These are phyloP conservation scores for Cinnamomum micranthum DNA, from an alignment of 164 flowering plant genomes.

Conservation along the genomic window DNA sequence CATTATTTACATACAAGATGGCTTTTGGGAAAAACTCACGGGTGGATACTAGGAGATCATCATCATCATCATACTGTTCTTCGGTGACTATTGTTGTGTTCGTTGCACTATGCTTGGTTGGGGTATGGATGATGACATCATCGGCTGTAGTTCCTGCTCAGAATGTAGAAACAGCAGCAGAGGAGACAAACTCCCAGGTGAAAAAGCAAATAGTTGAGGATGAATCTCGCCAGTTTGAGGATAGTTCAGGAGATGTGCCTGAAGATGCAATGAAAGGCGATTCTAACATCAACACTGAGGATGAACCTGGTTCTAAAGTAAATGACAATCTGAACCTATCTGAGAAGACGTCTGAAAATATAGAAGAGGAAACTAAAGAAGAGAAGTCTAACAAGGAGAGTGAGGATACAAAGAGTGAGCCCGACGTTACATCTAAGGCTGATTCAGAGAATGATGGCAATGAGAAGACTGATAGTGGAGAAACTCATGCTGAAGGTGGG, in stretches of 20 bases:
- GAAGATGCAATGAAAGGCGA: conserved; percentile 30
- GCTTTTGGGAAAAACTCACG: conserved; percentile 68
- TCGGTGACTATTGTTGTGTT: conserved; percentile 68
- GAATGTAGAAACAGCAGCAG: conserved; percentile 39
- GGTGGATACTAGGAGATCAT: conserved; percentile 59
- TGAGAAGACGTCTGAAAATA: not conserved
- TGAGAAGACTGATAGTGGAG: conserved; percentile 13
- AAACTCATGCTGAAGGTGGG: conserved; percentile 11
- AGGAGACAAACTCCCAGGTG: conserved; percentile 46
- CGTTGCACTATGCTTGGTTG: conserved; percentile 87
- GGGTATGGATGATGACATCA: conserved; percentile 97
- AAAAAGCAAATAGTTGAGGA: conserved; percentile 28
- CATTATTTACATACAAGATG: conserved; percentile 36
- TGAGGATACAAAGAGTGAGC: conserved; percentile 16
- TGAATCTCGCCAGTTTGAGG: conserved; percentile 32
- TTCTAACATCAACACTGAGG: not conserved
- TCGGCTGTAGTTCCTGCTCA: conserved; percentile 69
- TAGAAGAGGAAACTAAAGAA: conserved; percentile 26
- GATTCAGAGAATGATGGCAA: conserved; percentile 19
- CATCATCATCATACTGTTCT: conserved; percentile 66
- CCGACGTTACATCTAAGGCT: conserved; percentile 17
- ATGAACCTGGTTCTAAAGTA: not conserved
- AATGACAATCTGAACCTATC: not conserved
- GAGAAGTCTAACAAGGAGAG: conserved; percentile 19
- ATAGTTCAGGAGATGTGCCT: conserved; percentile 35